Conservation (phyloP, 805 yeast species). For the Sugiyamaella smithiae region DNA sequence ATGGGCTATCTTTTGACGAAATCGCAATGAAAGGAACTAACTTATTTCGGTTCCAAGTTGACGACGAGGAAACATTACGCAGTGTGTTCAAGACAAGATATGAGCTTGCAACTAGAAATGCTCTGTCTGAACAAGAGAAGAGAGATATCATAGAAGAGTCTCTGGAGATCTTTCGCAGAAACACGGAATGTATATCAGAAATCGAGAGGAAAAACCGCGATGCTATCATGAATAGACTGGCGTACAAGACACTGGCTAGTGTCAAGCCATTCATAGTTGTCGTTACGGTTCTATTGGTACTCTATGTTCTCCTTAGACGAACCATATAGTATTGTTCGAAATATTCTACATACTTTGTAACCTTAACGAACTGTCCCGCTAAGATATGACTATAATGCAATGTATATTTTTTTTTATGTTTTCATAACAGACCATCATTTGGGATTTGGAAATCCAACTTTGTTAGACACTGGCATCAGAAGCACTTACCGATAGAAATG, state of each 20-base stretch:
- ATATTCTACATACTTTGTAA: no score
- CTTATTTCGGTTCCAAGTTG: constrained; percentile 66
- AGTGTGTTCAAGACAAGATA: constrained; percentile 68
- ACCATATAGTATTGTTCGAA: neutral
- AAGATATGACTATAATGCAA: neutral
- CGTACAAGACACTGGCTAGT: constrained; percentile 14
- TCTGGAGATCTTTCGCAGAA: constrained; percentile 60
- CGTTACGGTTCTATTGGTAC: neutral
- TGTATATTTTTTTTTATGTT: neutral
- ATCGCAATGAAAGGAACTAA: constrained; percentile 62
- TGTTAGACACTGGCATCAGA: neutral
- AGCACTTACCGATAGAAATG: constrained; percentile 20
- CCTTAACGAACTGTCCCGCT: no score
- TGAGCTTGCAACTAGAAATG: constrained; percentile 70
- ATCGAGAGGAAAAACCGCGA: constrained; percentile 63
- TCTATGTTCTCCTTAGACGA: neutral
- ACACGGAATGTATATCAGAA: constrained; percentile 59
- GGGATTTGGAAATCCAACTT: constrained; percentile 6
- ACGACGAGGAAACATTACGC: constrained; percentile 64
- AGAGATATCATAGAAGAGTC: constrained; percentile 66
- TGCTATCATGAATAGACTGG: constrained; percentile 18
- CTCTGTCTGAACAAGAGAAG: constrained; percentile 69
- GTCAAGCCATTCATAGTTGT: neutral
- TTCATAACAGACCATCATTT: constrained; percentile 5
- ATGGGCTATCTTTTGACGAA: constrained; percentile 63